These are phyloP conservation scores for Pichia ethanolica DNA, from an alignment of 805 yeast genomes.

Conservation along the genomic window DNA sequence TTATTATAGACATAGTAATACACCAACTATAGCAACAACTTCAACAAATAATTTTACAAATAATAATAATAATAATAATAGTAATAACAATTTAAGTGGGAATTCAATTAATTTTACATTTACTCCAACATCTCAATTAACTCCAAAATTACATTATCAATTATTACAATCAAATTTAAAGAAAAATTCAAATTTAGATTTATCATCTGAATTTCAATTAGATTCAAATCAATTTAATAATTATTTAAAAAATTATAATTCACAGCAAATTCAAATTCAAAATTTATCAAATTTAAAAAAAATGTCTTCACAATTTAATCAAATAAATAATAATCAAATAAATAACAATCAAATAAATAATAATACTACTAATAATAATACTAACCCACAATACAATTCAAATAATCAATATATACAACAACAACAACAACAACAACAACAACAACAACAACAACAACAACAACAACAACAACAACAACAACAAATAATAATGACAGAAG, in stretches of 20 bases:
- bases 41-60: background rate
- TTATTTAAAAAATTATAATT: background rate
- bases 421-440: conserved; percentile 4
- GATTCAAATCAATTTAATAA: conserved; percentile 14
- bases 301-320: background rate
- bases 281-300: background rate
- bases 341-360: background rate
- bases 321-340: conserved; percentile 2
- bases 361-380: conserved; percentile 3
- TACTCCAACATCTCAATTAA: conserved; percentile 4
- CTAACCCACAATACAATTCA: conserved; percentile 4
- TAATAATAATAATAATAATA: background rate
- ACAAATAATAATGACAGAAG: conserved; percentile 35
- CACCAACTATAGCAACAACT: conserved; percentile 3
- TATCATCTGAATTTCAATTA: conserved; percentile 20
- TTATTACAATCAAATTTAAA: conserved; percentile 2
- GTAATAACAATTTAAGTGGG: background rate
- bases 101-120: conserved; percentile 2
- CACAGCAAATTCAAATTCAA: no score
- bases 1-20: conserved; percentile 3
- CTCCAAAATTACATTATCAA: conserved; percentile 6
- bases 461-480: background rate
- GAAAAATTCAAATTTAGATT: conserved; percentile 21
- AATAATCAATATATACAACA: conserved; percentile 1
- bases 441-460: background rate